Evolutionary conservation across 225 moss, liverwort and hornwort genomes (phyloP), one percentile per base, ranked within the genome.

Genomic region (Sphagnum contortum): DNA sequence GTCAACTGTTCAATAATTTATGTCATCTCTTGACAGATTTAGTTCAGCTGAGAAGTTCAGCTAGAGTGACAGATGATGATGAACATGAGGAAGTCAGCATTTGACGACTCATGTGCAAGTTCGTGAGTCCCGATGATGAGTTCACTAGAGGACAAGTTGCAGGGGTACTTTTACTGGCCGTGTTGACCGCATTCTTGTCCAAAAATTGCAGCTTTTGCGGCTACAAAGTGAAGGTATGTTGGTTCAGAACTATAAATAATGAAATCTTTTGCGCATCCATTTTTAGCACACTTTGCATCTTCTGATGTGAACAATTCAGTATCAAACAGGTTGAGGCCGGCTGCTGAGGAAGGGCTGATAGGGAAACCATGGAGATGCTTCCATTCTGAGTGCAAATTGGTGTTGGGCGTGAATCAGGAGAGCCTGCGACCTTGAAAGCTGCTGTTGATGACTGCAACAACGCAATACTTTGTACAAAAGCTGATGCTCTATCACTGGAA

Each of bases 381-480:
- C 93, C 90, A 9, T 80, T 90, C 57, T 88, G 86, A 49, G 88
- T 94, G 54, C 86, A 94, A 76, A 84, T 94, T 68, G 71, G 86
- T 3, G 69, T 76, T 47, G 90, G 90, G 9, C 29, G 29, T 29
- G 93, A 94, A 55, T 70, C 90, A 47, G 93, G 93, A 64, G 90
- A 94, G 57, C 74, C 90, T 5, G 79, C 76, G 45, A 75, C 90
- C 29, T 68, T 88, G 69, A 90, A 88, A 67, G 73, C 59, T 11
- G 88, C 90, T 44, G 90, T 94, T 11, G 84, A 82, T 61, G 93
- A 90, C 11, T 94, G 93, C 74, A 90, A 90, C 49, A 94, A 94
- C 73, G 90, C 90, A 47, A 74, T 90, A 60, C 90, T 83, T 64
- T 94, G 93, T 58, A 90, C 93, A 12, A 67, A 85, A 62, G 93